Conservation (phyloP, 202 grass and related monocot genomes). For the Saccharum hybrid region DNA sequence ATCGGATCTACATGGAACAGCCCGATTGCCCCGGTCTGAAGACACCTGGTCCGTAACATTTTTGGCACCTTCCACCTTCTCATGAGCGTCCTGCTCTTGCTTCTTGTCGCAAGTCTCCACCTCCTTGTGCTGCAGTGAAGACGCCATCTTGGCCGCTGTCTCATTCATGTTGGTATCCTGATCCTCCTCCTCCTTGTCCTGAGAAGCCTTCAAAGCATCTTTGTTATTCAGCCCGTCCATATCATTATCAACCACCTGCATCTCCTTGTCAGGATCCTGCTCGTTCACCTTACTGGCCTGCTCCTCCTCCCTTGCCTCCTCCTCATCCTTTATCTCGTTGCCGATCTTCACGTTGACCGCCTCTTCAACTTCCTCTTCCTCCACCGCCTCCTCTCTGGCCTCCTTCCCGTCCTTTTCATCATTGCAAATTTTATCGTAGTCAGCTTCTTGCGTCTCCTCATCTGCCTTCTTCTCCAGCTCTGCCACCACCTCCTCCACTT, state of each 20-base stretch:
- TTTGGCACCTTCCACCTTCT: not conserved
- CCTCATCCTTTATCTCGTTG: not conserved
- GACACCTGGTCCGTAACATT: not conserved
- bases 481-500: not conserved
- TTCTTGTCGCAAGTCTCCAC: not conserved
- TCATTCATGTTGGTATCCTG: not conserved
- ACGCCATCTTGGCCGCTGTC: not conserved
- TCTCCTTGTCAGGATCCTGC: not conserved
- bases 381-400: not conserved
- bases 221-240: not conserved
- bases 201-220: not conserved
- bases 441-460: not conserved
- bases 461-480: not conserved
- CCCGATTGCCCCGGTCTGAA: not conserved
- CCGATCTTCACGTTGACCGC: not conserved
- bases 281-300: not conserved
- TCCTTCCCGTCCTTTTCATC: not conserved
- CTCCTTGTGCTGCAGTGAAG: not conserved
- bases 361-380: not conserved
- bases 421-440: not conserved
- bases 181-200: not conserved
- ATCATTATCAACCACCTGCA: not conserved
- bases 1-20: not conserved
- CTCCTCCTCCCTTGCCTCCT: not conserved
- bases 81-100: not conserved